Evolutionary conservation across 805 yeast genomes (phyloP).

Genomic region (Kodamaea lidongshanica): DNA sequence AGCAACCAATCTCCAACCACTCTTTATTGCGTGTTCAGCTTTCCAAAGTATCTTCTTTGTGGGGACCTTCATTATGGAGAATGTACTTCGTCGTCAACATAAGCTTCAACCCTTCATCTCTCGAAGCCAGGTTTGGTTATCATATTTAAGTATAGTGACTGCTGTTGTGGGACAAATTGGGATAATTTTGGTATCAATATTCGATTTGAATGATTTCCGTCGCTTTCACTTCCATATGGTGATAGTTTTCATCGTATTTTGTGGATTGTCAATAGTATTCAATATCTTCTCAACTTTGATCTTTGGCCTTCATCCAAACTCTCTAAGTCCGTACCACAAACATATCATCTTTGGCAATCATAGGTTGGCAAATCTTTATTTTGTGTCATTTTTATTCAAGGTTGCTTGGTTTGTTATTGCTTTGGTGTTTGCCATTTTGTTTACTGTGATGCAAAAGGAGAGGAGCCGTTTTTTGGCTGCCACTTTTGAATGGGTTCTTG

Average conservation of each 20-base stretch:
- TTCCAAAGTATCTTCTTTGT: constrained; percentile 72
- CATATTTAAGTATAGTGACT: constrained; percentile 36
- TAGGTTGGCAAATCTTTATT: constrained; percentile 35
- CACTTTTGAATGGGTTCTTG: constrained; percentile 75
- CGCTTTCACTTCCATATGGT: constrained; percentile 66
- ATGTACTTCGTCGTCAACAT: constrained; percentile 11
- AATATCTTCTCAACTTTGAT: constrained; percentile 33
- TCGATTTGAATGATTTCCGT: constrained; percentile 56
- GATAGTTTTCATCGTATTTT: constrained; percentile 60
- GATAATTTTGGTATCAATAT: constrained; percentile 65
- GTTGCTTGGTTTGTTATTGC: constrained; percentile 62
- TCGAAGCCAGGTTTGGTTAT: constrained; percentile 36
- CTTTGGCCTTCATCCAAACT: constrained; percentile 32
- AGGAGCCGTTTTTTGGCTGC: constrained; percentile 47
- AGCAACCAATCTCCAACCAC: constrained; percentile 78
- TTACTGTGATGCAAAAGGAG: constrained; percentile 41
- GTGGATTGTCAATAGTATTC: constrained; percentile 45
- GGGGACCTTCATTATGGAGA: constrained; percentile 32
- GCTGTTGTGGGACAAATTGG: constrained; percentile 65
- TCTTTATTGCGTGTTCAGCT: constrained; percentile 73
- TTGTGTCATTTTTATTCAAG: constrained; percentile 49
- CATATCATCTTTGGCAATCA: constrained; percentile 33
- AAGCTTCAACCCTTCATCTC: constrained; percentile 48
- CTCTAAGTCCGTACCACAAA: constrained; percentile 35
- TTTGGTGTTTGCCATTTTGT: constrained; percentile 59